Percentiles rank a stretch among this genome's conserved stretches.
Conservation (phyloP, 805 yeast species). For the Candida sithepensis region DNA sequence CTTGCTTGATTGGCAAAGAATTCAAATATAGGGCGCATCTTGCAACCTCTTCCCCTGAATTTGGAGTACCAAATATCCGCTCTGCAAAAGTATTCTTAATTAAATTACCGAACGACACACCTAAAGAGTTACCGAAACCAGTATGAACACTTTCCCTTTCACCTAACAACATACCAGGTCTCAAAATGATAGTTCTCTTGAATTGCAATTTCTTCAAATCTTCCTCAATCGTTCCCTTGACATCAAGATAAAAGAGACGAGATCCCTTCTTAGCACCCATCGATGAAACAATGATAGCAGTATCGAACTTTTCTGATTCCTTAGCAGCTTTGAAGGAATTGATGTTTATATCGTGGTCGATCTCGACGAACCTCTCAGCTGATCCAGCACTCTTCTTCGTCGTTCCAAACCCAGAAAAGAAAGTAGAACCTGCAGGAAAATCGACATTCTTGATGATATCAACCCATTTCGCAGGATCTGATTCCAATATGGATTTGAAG, state of each 20-base stretch:
- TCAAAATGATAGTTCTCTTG: slow-evolving; percentile 66
- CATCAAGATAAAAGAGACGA: slow-evolving; percentile 52
- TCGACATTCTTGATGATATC: slow-evolving; percentile 30
- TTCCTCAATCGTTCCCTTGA: slow-evolving; percentile 77
- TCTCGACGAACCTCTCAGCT: slow-evolving; percentile 60
- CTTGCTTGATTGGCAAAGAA: slow-evolving; percentile 20
- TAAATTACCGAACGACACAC: slow-evolving; percentile 30
- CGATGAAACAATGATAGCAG: slow-evolving; percentile 66
- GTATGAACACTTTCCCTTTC: slow-evolving; percentile 41
- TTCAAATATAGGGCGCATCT: slow-evolving; percentile 36
- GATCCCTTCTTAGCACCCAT: slow-evolving; percentile 58
- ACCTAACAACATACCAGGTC: slow-evolving; percentile 77
- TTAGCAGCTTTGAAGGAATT: slow-evolving; percentile 72
- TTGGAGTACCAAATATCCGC: slow-evolving; percentile 37
- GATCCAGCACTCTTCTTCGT: slow-evolving; percentile 72
- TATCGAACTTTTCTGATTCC: slow-evolving; percentile 55
- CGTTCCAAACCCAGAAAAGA: slow-evolving; percentile 73
- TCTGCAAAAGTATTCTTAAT: slow-evolving; percentile 35
- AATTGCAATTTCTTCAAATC: slow-evolving; percentile 60
- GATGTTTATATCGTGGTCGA: slow-evolving; percentile 72
- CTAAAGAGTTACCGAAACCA: slow-evolving; percentile 34
- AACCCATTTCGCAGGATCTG: slow-evolving; percentile 51
- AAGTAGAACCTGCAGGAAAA: slow-evolving; percentile 34
- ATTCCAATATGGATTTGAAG: slow-evolving; percentile 38
- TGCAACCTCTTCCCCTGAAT: slow-evolving; percentile 66